phyloP scores from a whole-genome alignment of 371 early-diverging fungal genomes.

The Cokeromyces recurvatus region DNA sequence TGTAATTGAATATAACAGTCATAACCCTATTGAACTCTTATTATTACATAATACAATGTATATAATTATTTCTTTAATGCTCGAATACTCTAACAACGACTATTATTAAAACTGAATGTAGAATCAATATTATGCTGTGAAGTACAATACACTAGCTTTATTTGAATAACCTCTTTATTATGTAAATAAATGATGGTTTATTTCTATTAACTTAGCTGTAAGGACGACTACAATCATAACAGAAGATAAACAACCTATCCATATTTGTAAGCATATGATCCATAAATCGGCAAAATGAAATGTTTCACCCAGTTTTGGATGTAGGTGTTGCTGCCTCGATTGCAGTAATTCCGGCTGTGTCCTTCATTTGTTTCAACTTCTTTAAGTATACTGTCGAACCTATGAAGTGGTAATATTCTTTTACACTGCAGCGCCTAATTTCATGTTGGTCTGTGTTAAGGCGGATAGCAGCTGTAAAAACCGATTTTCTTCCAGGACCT shows the following conservation, averaged over 20 bases:
- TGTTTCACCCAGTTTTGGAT: neutral
- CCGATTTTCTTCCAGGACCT: neutral
- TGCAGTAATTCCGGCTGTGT: neutral
- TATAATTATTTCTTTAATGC: too few species aligned
- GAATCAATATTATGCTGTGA: too few species aligned
- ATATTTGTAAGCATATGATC: neutral
- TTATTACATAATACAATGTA: too few species aligned
- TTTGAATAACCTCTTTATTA: too few species aligned
- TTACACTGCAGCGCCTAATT: neutral
- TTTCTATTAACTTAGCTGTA: too few species aligned
- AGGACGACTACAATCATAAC: too few species aligned
- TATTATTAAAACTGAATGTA: too few species aligned
- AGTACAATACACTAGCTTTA: too few species aligned
- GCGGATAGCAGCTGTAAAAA: neutral
- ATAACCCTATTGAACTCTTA: too few species aligned
- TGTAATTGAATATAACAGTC: too few species aligned
- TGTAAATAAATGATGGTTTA: too few species aligned
- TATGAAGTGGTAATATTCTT: neutral
- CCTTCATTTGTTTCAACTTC: neutral
- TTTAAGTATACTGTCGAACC: neutral
- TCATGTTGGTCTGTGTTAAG: neutral
- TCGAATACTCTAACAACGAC: too few species aligned
- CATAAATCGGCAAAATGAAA: neutral
- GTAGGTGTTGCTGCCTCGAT: neutral
- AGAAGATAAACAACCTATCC: neutral